Conservation (phyloP, 164 flowering plant genomes). For the Stephania yunnanensis region DNA sequence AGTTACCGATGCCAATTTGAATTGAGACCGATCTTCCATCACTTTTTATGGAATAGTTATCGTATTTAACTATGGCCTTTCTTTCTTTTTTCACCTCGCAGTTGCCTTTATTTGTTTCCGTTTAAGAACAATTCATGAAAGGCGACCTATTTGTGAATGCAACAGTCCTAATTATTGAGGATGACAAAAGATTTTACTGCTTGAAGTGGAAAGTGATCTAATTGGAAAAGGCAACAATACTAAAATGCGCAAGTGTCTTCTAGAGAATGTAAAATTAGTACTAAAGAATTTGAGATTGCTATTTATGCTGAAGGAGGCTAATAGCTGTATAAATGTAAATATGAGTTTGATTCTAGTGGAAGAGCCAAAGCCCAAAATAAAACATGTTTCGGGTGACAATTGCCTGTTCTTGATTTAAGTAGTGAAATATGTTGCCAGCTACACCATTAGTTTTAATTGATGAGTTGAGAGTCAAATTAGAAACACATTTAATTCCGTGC, state of each 20-base stretch:
- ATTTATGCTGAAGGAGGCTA: background rate
- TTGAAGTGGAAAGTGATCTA: background rate
- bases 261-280: no score
- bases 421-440: background rate
- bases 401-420: background rate
- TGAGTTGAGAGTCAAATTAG: background rate
- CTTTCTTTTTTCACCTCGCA: no score
- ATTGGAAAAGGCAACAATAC: background rate
- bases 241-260: no score
- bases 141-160: background rate
- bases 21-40: no score
- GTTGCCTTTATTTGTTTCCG: background rate
- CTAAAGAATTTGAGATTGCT: background rate
- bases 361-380: background rate
- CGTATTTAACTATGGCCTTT: no score
- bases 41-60: no score
- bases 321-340: background rate
- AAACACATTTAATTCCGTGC: background rate
- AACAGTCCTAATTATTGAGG: background rate
- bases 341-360: background rate
- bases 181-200: background rate
- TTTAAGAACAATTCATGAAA: background rate
- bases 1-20: no score
- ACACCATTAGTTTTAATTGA: background rate
- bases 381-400: no score